Conservation (phyloP, 2,329 filamentous ascomycete species). For the Elsinoe ampelina region DNA sequence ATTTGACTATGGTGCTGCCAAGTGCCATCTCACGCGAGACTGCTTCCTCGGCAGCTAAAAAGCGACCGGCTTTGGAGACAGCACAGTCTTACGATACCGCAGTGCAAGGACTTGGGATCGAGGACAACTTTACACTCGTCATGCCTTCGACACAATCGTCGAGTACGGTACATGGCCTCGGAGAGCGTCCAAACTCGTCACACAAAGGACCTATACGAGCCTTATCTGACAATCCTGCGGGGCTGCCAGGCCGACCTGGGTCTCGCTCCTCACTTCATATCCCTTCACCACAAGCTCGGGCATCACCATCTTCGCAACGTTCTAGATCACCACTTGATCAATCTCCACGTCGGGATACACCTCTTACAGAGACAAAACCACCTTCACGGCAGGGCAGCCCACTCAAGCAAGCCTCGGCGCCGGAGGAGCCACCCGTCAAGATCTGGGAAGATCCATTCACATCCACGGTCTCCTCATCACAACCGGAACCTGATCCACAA, state of each 20-base stretch:
- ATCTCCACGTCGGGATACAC: slow-evolving; percentile 13
- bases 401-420: slow-evolving; percentile 21
- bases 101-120: slow-evolving; percentile 29
- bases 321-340: slow-evolving; percentile 1
- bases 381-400: slow-evolving; percentile 19
- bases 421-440: slow-evolving; percentile 37
- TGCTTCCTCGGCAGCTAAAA: slow-evolving; percentile 8
- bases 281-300: slow-evolving; percentile 16
- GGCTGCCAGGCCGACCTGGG: background rate
- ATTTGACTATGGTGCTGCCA: slow-evolving; percentile 40
- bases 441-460: slow-evolving; percentile 47
- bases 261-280: slow-evolving; percentile 4
- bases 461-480: slow-evolving; percentile 26
- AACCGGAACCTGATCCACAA: slow-evolving; percentile 25
- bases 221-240: slow-evolving; percentile 25
- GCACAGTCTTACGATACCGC: slow-evolving; percentile 33
- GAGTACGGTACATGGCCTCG: slow-evolving; percentile 22
- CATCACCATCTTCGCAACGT: slow-evolving; percentile 15
- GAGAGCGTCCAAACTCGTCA: slow-evolving; percentile 13
- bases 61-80: slow-evolving; percentile 30
- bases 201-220: slow-evolving; percentile 26
- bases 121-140: slow-evolving; percentile 45
- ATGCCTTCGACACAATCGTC: slow-evolving; percentile 30
- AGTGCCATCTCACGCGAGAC: slow-evolving; percentile 28
- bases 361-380: slow-evolving; percentile 13